Conservation (phyloP, 345 rosid genomes). For the Hypericum perforatum region DNA sequence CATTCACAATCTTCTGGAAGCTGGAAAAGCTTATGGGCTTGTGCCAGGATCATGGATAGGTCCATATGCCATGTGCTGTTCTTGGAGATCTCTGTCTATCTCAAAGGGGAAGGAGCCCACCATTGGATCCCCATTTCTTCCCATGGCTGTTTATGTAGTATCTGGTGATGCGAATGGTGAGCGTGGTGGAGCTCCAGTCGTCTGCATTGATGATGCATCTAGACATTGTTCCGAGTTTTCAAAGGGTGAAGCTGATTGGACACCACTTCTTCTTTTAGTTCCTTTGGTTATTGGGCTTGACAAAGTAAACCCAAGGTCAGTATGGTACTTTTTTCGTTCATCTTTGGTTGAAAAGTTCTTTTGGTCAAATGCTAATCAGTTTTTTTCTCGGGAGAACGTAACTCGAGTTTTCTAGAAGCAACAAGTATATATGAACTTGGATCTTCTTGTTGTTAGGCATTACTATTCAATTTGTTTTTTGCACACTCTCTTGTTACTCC, state of each 20-base stretch:
- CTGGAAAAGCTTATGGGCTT: slow-evolving; percentile 74
- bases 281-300: slow-evolving; percentile 96
- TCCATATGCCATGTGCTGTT: slow-evolving; percentile 86
- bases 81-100: slow-evolving; percentile 70
- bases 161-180: slow-evolving; percentile 95
- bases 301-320: slow-evolving; percentile 79
- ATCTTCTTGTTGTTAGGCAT: too few species aligned
- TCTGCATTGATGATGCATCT: slow-evolving; percentile 69
- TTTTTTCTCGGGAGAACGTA: background rate
- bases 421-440: too few species aligned
- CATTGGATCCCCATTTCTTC: slow-evolving; percentile 32
- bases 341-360: background rate
- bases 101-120: slow-evolving; percentile 34
- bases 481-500: too few species aligned
- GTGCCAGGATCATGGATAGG: slow-evolving; percentile 99
- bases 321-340: background rate
- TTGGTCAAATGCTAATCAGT: background rate
- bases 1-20: slow-evolving; percentile 72
- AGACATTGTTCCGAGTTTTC: slow-evolving; percentile 63
- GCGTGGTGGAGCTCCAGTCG: slow-evolving; percentile 92
- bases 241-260: slow-evolving; percentile 51
- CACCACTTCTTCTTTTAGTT: slow-evolving; percentile 76
- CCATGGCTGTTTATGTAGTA: slow-evolving; percentile 81
- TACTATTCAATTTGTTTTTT: too few species aligned
- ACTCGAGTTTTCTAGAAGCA: too few species aligned